Base-by-base conservation (phyloP, 306 rosid species). In the Quillaja saponaria region DNA sequence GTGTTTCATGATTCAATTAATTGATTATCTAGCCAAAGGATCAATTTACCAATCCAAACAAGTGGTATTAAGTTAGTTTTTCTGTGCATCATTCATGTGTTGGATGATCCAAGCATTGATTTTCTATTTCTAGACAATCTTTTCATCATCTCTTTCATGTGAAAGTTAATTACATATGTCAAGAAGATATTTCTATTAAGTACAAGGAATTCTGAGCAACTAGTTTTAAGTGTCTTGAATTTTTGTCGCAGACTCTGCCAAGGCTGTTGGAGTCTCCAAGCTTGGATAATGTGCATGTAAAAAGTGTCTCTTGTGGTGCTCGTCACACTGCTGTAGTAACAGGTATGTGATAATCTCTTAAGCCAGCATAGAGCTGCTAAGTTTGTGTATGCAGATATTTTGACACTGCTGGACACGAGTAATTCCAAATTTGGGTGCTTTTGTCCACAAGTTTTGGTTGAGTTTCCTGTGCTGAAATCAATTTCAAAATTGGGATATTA, bases 321-420 rank as follows among this genome's bases (percentile, higher is more conserved):
- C 98, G 98, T 53, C 98, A 91, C 73, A 84, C 81, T 78, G 86
- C 92, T 66, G 52, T 84, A 53, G 63, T 88, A 67, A 82, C 98
- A 57, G 96, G 98, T 88, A 80, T 25, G 31, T 25, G 31, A 25
- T 4, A 25, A 25, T 25, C 2, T 25, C 4, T 25, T 1, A 25
- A 25, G 31, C 31, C 2, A 1, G 2, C 31, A 25, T 61, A 16
- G 14, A 33, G 34, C 40, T 55, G 42, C 44, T 9, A 14, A 3
- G 25, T 7, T 14, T 21, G 14, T 38, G 8, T 40, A 13, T 21
- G 14, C 49, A 47, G 16, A 58, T 9, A 31, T 49, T 6, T 49
- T 42, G 18, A 49, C 37, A 56, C 18, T 60, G 45, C 45, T 61
- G 34, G 56, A 31, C 25, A 34, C 42, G 63, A 61, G 63, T 21